Base-by-base conservation (phyloP, 2,329 filamentous ascomycete species). In the Xylaria hypoxylon region DNA sequence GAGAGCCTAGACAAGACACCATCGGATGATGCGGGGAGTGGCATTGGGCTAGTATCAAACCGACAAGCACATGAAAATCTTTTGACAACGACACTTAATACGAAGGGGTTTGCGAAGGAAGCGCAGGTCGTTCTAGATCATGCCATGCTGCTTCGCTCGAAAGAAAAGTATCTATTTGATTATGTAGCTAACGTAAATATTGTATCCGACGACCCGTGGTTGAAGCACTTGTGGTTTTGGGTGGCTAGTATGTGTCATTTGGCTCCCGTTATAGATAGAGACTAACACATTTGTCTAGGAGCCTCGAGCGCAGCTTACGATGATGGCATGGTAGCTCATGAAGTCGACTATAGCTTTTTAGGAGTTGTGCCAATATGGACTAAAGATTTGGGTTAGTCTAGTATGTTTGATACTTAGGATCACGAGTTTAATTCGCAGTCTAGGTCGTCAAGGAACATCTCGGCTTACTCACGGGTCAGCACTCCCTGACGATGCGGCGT, bases 221-320 rank as follows among this genome's bases (percentile, higher is more conserved):
- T 95, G n/a, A 85, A 89, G 64, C 90, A 92, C 62, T 81, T 92
- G n/a, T 96, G 93, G 93, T 86, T 88, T 52, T 92, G 92, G 84
- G 83, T 94, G 53, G 84, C 86, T 65, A 88, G 91, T 89, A 74
- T 75, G 82, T 13, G 24, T 70, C n/a, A 13, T 19, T 53, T 45
- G 33, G 60, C 17, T 4, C n/a, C 47, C 5, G 24, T 47, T 31
- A 40, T 52, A 33, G 10, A 45, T 26, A 5, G 40, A 59, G 19
- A 55, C 70, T 76, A 40, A 75, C 48, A 55, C 13, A 13, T 51
- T 42, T 53, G 51, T 38, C 45, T 68, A 87, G 88, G 86, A 67
- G 89, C 89, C 1, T 88, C 92, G 71, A 82, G 85, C 28, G 87
- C 89, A 33, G 88, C 90, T 2, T 82, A 85, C 40, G 85, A 90